These are phyloP conservation scores for Leccinum holopus DNA, from an alignment of 1,284 basidiomycete genomes.

Conservation along the genomic window DNA sequence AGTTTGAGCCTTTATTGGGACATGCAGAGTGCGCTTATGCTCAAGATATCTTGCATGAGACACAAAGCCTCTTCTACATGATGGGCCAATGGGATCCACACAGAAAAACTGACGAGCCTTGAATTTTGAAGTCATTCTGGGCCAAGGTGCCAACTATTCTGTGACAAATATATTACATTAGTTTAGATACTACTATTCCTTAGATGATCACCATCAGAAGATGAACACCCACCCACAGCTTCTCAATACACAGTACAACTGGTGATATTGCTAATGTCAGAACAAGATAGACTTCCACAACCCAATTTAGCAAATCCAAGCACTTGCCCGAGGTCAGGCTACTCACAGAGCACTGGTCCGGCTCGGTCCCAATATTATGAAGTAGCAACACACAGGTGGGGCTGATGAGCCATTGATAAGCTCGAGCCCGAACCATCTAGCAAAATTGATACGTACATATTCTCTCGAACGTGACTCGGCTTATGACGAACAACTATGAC, in stretches of 20 bases:
- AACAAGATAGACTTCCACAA: not conserved
- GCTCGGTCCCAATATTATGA: too few species aligned
- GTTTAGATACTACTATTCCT: not conserved
- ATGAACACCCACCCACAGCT: not conserved
- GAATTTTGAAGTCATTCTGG: too few species aligned
- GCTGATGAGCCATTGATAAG: too few species aligned
- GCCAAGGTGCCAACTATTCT: too few species aligned
- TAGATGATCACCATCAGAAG: not conserved
- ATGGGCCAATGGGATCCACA: not conserved
- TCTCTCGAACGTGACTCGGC: too few species aligned
- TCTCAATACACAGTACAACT: not conserved
- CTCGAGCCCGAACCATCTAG: too few species aligned
- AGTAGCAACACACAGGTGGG: too few species aligned
- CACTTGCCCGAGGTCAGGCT: not conserved
- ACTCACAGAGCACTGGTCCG: not conserved
- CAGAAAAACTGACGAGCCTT: not conserved
- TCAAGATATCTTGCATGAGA: not conserved
- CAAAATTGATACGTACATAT: too few species aligned
- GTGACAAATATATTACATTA: too few species aligned
- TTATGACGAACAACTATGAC: too few species aligned
- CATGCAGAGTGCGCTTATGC: not conserved
- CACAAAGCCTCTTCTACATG: not conserved
- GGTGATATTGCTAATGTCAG: not conserved
- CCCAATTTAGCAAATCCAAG: not conserved
- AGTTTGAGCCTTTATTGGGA: not conserved